Percentiles rank a stretch among this genome's conserved stretches.
Conservation (phyloP, 306 rosid species). For the Cicer pinnatifidum region DNA sequence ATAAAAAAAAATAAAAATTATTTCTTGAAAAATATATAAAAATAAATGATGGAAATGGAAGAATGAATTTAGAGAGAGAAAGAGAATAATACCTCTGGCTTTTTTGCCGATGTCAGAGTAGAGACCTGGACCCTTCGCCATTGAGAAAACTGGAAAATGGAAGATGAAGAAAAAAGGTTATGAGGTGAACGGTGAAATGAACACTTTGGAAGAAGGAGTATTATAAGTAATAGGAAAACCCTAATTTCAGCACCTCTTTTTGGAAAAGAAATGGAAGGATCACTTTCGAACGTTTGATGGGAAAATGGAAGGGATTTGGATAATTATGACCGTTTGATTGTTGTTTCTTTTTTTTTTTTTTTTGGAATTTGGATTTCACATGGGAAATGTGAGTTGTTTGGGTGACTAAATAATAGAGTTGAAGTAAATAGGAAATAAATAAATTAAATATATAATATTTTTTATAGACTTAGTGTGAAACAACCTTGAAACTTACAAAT, state of each 20-base stretch:
- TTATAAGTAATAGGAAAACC: constrained; percentile 48
- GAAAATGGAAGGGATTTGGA: neutral
- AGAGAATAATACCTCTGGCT: constrained; percentile 68
- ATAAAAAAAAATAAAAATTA: neutral
- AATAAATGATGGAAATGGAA: neutral
- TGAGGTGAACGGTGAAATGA: constrained; percentile 29
- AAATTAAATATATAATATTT: no score
- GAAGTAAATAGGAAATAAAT: neutral
- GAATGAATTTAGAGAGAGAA: neutral
- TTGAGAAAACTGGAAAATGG: constrained; percentile 47
- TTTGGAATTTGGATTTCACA: neutral
- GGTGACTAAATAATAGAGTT: neutral
- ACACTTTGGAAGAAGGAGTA: neutral
- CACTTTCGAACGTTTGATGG: constrained; percentile 48
- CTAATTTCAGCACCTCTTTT: constrained; percentile 41
- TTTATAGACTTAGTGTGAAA: no score
- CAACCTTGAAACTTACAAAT: no score
- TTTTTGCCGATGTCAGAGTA: constrained; percentile 89
- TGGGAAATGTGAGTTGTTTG: neutral
- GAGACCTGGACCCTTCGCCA: constrained; percentile 95
- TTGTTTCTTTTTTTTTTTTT: neutral
- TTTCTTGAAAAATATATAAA: neutral
- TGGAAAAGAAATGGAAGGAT: neutral
- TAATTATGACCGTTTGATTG: constrained; percentile 41
- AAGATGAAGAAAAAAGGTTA: neutral